These are phyloP conservation scores for Lachancea dasiensis DNA, from an alignment of 805 yeast genomes.

Conservation along the genomic window DNA sequence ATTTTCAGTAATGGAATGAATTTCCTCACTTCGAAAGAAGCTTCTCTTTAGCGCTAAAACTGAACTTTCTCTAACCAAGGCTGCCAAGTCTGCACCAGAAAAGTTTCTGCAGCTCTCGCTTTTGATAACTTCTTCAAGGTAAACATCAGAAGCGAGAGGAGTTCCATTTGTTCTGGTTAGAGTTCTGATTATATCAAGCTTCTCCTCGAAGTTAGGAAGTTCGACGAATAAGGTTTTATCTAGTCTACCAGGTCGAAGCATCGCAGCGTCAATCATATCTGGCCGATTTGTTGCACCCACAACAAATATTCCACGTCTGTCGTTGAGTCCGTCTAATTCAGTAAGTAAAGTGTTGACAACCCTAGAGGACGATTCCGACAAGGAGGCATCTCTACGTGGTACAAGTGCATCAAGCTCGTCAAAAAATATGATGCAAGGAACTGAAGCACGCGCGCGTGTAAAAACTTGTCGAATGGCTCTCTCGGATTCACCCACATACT, in stretches of 20 bases:
- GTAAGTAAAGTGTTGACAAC: slow-evolving; percentile 93
- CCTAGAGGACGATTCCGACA: slow-evolving; percentile 84
- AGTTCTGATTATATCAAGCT: slow-evolving; percentile 76
- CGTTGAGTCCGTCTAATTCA: slow-evolving; percentile 91
- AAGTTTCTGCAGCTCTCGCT: slow-evolving; percentile 83
- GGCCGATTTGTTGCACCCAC: slow-evolving; percentile 97
- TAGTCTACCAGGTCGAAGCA: slow-evolving; percentile 93
- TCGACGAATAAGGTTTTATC: slow-evolving; percentile 92
- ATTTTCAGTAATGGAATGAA: slow-evolving; percentile 41
- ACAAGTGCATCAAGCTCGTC: slow-evolving; percentile 96
- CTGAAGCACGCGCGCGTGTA: slow-evolving; percentile 83
- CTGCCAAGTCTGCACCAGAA: slow-evolving; percentile 94
- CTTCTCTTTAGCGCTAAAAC: slow-evolving; percentile 75
- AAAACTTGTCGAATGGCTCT: slow-evolving; percentile 91
- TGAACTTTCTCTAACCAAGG: slow-evolving; percentile 91
- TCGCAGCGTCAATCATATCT: slow-evolving; percentile 97
- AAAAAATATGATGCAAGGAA: slow-evolving; percentile 91
- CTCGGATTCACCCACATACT: slow-evolving; percentile 95
- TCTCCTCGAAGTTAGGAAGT: slow-evolving; percentile 71
- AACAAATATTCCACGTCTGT: slow-evolving; percentile 87
- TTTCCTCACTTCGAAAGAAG: slow-evolving; percentile 48
- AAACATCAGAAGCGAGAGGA: slow-evolving; percentile 61
- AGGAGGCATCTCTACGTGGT: slow-evolving; percentile 83
- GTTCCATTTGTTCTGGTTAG: slow-evolving; percentile 66
- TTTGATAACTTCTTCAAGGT: slow-evolving; percentile 54